phyloP scores from a whole-genome alignment of 805 yeast species.

The Clavispora fructus region DNA sequence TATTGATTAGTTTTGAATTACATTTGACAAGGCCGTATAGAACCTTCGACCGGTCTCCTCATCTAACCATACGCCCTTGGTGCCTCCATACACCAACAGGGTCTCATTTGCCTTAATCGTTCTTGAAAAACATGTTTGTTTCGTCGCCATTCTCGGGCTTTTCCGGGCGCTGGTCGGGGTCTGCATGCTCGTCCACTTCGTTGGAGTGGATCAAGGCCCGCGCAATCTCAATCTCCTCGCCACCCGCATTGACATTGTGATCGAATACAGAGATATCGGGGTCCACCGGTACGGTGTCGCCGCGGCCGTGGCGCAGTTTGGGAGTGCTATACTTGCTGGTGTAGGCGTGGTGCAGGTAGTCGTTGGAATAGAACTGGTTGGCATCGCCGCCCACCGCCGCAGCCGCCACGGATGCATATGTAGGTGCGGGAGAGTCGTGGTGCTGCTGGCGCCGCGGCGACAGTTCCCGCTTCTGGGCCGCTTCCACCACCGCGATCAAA shows the following conservation, averaged over 20 bases:
- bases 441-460: conserved; percentile 9
- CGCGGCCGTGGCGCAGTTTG: conserved; percentile 9
- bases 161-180: conserved; percentile 3
- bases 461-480: conserved; percentile 41
- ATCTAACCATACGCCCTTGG: too few relatives aligned
- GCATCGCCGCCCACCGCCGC: conserved; percentile 22
- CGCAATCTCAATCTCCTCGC: conserved; percentile 61
- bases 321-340: conserved; percentile 5
- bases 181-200: conserved; percentile 24
- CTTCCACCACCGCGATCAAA: conserved; percentile 57
- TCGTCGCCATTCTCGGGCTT: conserved; percentile 8
- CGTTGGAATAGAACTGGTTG: conserved; percentile 11
- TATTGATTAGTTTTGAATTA: too few relatives aligned
- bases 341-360: conserved; percentile 7
- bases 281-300: conserved; percentile 46
- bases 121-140: conserved; percentile 13
- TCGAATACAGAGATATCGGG: conserved; percentile 50
- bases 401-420: conserved; percentile 33
- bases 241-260: conserved; percentile 22
- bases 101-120: conserved; percentile 1
- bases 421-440: conserved; percentile 12
- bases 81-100: too few relatives aligned
- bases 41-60: too few relatives aligned
- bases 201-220: conserved; percentile 60
- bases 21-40: too few relatives aligned